Evolutionary conservation across 2,329 filamentous ascomycete species (phyloP).

Genomic region (Cryphonectria naterciae): DNA sequence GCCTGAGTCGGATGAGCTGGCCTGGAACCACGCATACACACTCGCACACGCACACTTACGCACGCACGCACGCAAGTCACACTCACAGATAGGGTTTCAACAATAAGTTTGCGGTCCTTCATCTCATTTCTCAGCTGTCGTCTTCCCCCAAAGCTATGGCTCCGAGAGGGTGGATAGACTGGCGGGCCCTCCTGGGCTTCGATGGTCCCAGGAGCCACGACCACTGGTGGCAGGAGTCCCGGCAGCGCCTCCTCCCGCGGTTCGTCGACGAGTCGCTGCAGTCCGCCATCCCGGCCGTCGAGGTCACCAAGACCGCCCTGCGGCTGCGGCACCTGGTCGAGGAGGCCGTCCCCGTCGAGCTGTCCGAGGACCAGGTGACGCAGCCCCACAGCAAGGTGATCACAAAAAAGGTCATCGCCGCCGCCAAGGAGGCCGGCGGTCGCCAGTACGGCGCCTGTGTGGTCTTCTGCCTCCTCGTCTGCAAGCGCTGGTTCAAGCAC

Average conservation of each 20-base stretch:
- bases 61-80: background rate
- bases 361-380: conserved; percentile 76
- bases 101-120: background rate
- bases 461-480: conserved; percentile 79
- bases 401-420: conserved; percentile 76
- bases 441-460: conserved; percentile 77
- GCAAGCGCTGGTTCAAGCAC: conserved; percentile 73
- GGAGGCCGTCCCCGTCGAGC: conserved; percentile 85
- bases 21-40: too few relatives aligned
- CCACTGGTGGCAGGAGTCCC: conserved; percentile 48
- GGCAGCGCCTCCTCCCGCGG: conserved; percentile 62
- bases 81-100: background rate
- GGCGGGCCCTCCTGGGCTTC: conserved; percentile 41
- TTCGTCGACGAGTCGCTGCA: conserved; percentile 61
- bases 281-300: conserved; percentile 72
- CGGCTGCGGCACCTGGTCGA: conserved; percentile 91
- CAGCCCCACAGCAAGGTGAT: conserved; percentile 84
- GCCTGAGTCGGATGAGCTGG: background rate
- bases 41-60: background rate
- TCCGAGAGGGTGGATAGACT: conserved; percentile 31
- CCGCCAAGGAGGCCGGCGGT: conserved; percentile 81
- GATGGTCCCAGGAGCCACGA: conserved; percentile 40
- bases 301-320: conserved; percentile 88
- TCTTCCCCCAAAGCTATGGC: conserved; percentile 19
- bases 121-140: too few relatives aligned